Evolutionary conservation across 1,284 basidiomycete genomes (phyloP).

Genomic region (Kwoniella shivajii): DNA sequence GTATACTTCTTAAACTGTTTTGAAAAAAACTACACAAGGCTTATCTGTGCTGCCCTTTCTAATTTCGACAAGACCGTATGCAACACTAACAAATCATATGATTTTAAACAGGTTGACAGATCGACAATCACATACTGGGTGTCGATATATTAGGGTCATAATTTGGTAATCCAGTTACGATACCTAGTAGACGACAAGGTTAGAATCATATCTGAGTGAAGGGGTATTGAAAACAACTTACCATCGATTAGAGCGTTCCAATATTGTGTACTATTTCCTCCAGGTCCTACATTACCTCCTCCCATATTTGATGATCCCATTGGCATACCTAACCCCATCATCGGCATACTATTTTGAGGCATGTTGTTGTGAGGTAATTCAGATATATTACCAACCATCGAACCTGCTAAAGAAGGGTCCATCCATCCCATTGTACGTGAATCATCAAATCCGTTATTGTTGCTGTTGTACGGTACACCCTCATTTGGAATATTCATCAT

Average conservation of each 20-base stretch:
- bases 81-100: too few relatives aligned
- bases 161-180: conserved; percentile 17
- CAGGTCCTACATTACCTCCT: conserved; percentile 1
- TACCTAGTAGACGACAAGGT: conserved; percentile 8
- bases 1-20: too few relatives aligned
- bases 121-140: neutral
- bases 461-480: neutral
- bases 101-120: neutral
- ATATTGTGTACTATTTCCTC: conserved; percentile 33
- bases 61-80: too few relatives aligned
- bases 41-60: too few relatives aligned
- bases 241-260: conserved; percentile 46
- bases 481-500: neutral
- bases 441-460: conserved; percentile 2
- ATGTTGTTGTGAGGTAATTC: neutral
- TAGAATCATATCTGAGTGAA: neutral
- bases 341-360: neutral
- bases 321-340: conserved; percentile 1
- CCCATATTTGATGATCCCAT: conserved; percentile 4
- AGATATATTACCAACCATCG: conserved; percentile 13
- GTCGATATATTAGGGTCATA: conserved; percentile 13
- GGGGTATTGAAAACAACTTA: conserved; percentile 13
- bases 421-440: conserved; percentile 15
- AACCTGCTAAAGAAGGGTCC: conserved; percentile 17
- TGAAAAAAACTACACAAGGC: too few relatives aligned